These are phyloP conservation scores for Pestalotiopsis sp. DNA, from an alignment of 2,329 filamentous ascomycete species.

Conservation along the genomic window DNA sequence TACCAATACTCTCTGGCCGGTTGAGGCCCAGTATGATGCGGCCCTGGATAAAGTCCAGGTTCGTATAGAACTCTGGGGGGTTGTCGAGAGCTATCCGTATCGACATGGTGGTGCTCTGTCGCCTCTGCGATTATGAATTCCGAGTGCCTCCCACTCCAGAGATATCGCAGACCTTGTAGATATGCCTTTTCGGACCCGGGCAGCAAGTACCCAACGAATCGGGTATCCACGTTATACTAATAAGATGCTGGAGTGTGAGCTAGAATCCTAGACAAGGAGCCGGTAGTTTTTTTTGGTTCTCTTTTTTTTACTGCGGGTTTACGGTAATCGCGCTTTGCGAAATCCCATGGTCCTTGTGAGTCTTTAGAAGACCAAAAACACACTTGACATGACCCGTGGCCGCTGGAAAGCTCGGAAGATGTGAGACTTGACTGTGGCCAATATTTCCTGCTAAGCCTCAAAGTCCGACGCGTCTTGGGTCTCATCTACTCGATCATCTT, in stretches of 20 bases:
- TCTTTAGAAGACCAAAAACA: not conserved
- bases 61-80: constrained; percentile 74
- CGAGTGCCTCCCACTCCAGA: not conserved
- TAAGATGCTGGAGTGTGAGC: not conserved
- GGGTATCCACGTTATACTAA: not conserved
- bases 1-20: constrained; percentile 70
- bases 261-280: not conserved
- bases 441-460: constrained; percentile 21
- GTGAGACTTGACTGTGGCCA: constrained; percentile 4
- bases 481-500: not conserved
- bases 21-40: constrained; percentile 58
- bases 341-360: not conserved
- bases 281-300: not conserved
- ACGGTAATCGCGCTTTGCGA: not conserved
- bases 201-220: not conserved
- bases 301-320: not conserved
- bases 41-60: constrained; percentile 74
- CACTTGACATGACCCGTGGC: not conserved
- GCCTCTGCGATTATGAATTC: not conserved
- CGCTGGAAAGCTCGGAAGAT: constrained; percentile 2
- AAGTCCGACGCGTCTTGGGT: constrained; percentile 18
- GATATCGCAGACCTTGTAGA: not conserved
- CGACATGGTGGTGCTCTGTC: constrained; percentile 52
- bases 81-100: constrained; percentile 69
- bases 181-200: constrained; percentile 1